Conservation (phyloP, 2,329 filamentous ascomycete species). For the Verticillium nonalfalfae region DNA sequence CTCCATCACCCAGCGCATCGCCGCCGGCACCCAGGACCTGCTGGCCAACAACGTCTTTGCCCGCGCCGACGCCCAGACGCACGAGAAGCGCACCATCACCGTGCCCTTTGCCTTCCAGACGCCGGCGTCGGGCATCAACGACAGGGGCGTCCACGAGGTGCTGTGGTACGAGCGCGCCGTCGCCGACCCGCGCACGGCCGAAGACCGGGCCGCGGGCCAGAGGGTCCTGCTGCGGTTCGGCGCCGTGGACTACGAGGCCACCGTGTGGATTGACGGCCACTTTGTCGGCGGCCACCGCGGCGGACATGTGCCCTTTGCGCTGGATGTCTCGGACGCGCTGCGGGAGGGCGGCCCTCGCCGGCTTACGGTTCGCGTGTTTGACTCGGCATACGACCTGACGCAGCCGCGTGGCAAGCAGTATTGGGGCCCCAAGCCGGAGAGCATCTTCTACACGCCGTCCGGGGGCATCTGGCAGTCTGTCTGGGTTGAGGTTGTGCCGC, state of each 20-base stretch:
- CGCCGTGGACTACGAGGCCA: conserved; percentile 56
- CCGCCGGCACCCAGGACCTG: conserved; percentile 39
- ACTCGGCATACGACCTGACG: conserved; percentile 57
- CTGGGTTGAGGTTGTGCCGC: conserved; percentile 50
- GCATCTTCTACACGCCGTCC: conserved; percentile 52
- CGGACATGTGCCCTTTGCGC: conserved; percentile 51
- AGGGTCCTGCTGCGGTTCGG: conserved; percentile 49
- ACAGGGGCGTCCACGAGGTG: conserved; percentile 58
- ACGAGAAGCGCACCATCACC: conserved; percentile 45
- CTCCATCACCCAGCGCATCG: conserved; percentile 35
- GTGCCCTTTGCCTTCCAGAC: conserved; percentile 63
- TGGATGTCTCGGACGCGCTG: conserved; percentile 50
- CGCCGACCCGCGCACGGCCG: conserved; percentile 37
- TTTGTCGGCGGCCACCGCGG: conserved; percentile 49
- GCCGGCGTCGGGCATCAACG: conserved; percentile 55
- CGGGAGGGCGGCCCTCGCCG: conserved; percentile 20
- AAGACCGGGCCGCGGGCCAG: conserved; percentile 31
- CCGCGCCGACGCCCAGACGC: conserved; percentile 19
- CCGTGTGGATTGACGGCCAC: conserved; percentile 47
- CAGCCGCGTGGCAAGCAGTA: conserved; percentile 66
- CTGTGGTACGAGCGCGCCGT: conserved; percentile 58
- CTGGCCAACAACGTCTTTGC: conserved; percentile 37
- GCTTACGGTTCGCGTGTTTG: conserved; percentile 52
- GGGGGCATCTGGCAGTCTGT: conserved; percentile 54
- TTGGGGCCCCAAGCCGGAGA: conserved; percentile 54